Percentiles rank a stretch among this genome's conserved stretches.
Conservation (phyloP, 2,329 filamentous ascomycete species). For the Cercospora sesami region DNA sequence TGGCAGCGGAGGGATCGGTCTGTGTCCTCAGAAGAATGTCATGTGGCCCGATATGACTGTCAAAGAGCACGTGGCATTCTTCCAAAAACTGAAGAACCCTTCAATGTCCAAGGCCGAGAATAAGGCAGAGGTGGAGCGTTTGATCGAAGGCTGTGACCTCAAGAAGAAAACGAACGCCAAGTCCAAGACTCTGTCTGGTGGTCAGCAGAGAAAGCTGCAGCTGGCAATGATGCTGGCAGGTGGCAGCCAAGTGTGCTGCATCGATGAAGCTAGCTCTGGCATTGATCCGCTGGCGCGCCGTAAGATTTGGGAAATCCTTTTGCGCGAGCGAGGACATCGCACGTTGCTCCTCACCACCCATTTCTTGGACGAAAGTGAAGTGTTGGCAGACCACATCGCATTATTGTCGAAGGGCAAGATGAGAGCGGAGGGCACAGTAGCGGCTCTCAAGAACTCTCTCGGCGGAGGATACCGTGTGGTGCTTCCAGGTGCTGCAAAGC, state of each 20-base stretch:
- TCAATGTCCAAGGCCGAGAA: slow-evolving; percentile 49
- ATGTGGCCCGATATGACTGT: slow-evolving; percentile 88
- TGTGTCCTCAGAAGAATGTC: slow-evolving; percentile 92
- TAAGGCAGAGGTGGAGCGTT: slow-evolving; percentile 58
- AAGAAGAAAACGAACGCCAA: slow-evolving; percentile 67
- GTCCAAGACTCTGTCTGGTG: slow-evolving; percentile 77
- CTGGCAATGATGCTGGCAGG: slow-evolving; percentile 91
- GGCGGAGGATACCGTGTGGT: slow-evolving; percentile 76
- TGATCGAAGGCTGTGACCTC: slow-evolving; percentile 71
- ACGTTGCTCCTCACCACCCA: slow-evolving; percentile 87
- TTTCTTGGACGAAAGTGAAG: slow-evolving; percentile 85
- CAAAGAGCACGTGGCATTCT: slow-evolving; percentile 78
- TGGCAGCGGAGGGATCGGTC: slow-evolving; percentile 74
- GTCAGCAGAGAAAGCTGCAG: slow-evolving; percentile 86
- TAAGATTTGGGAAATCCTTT: slow-evolving; percentile 88
- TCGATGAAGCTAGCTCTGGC: slow-evolving; percentile 85
- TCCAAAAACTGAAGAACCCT: slow-evolving; percentile 70
- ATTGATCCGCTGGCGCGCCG: slow-evolving; percentile 79
- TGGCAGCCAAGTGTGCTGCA: slow-evolving; percentile 76
- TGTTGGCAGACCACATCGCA: slow-evolving; percentile 81
- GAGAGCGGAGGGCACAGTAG: slow-evolving; percentile 76
- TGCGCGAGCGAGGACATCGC: slow-evolving; percentile 74
- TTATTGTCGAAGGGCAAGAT: slow-evolving; percentile 80
- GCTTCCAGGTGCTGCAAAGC: not conserved
- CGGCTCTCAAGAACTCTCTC: slow-evolving; percentile 74